Base-by-base conservation (phyloP, 2,329 filamentous ascomycete species). In the Didymella segeticola region DNA sequence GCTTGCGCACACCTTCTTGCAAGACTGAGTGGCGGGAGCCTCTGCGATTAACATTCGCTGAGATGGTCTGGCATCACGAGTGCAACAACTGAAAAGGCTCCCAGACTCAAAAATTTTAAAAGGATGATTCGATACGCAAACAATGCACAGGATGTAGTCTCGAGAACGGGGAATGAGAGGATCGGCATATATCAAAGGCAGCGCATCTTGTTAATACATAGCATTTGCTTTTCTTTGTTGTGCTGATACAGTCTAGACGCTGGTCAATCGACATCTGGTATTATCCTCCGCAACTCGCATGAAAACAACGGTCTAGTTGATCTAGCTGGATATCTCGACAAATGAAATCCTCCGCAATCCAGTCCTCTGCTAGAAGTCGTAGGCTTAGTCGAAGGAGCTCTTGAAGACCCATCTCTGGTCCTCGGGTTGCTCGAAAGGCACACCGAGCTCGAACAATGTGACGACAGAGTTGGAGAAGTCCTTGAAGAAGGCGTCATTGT, bases 401-500 rank as follows among this genome's bases (percentile, higher is more conserved):
- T 78, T 80, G 62, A 82, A 80, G 36, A 62, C 68, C 61, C 78
- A 77, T 58, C 78, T 68, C 58, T 71, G 70, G 29, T 78, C 77
- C 70, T 79, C 76, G 2, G 70, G 67, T 29, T 63, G 84, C 66
- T 86, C 77, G 75, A 97, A 98, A 29, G 93, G 93, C 55, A 98
- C 93, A 68, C 93, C 93, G 12, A 97, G 86, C 83, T 98, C 93
- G 66, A 98, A 93, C 42, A 99, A 85, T 81, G 89, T 93, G 66
- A 84, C 78, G 52, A 93, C 82, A 45, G 89, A 92, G 31, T 86
- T 84, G 11, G 87, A 82, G 76, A 98, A 99, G 75, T 98, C 93
- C 77, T 89, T 88, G 85, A 98, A 98, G 85, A 97, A 99, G 45
- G 81, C 81, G 51, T 92, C 89, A 76, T 90, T 91, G 78, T 96